Base-by-base conservation (phyloP, 164 flowering plant genomes). In the Sedum album region DNA sequence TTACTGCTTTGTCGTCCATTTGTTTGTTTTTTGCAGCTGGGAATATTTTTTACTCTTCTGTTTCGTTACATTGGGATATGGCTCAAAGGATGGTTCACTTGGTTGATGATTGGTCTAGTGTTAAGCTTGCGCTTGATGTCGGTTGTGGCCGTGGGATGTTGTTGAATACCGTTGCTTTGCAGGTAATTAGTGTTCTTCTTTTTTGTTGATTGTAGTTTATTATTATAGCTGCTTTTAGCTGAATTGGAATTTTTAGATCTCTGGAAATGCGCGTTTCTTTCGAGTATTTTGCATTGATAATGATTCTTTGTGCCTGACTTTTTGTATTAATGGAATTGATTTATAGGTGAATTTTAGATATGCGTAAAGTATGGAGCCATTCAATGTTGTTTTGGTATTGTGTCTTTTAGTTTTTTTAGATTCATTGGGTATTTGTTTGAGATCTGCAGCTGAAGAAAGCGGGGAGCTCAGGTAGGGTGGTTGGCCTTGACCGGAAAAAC, bases 81-180 rank as follows among this genome's bases (percentile, higher is more conserved):
- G 85, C 96, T 0, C 94, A 86, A 73, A 76, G 93, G 20, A 88
- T 93, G 79, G 80, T 91, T 68, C 72, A 73, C 73, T 66, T 77
- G 7, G 91, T 93, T 71, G 64, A 66, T 65, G 96, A 91, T 71
- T 93, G 98, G 98, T 89, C 96, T 2, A 38, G 83, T 9, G 97
- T 93, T 38, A 83, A 79, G 71, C 73, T 77, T 63, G 98, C 91
- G 6, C 88, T 91, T 14, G 97, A 91, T 78, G 81, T 91, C 15
- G 97, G 98, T 6, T 93, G 96, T 74, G 96, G 96, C 36, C 84
- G 96, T 2, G 98, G 98, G n/a, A 86, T 91, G 36, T 79, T 93
- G 31, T 82, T 93, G 39, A 91, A 89, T 74, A 83, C 97, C 11
- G 98, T 93, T 60, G 98, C 98, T 5, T 73, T 82, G 20, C 88